Conservation (phyloP, 192 early-diverging fungal species). For the Coemansia sp. region DNA sequence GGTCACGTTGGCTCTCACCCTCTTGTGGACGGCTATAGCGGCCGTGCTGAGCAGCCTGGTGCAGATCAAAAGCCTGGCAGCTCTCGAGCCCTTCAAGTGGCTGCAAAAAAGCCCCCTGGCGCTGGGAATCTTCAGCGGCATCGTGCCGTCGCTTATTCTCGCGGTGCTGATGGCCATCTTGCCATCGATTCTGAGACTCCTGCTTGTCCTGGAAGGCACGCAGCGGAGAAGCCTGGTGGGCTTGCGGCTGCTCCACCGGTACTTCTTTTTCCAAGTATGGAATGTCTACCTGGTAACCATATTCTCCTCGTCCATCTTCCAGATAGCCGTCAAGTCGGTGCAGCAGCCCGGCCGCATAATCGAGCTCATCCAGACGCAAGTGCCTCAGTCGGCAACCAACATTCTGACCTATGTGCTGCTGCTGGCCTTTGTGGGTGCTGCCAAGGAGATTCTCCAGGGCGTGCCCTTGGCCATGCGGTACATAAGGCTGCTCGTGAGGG, state of each 20-base stretch:
- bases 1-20: slow-evolving; percentile 56
- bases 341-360: slow-evolving; percentile 38
- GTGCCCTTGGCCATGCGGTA: slow-evolving; percentile 63
- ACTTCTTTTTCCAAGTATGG: slow-evolving; percentile 77
- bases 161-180: slow-evolving; percentile 68
- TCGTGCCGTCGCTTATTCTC: slow-evolving; percentile 70
- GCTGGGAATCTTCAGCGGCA: slow-evolving; percentile 65
- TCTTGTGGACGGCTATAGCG: slow-evolving; percentile 76
- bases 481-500: slow-evolving; percentile 54
- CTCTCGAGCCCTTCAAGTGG: slow-evolving; percentile 55
- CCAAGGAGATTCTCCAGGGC: slow-evolving; percentile 67
- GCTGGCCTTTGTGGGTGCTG: slow-evolving; percentile 63
- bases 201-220: slow-evolving; percentile 62
- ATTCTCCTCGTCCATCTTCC: slow-evolving; percentile 62
- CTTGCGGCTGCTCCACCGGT: slow-evolving; percentile 63
- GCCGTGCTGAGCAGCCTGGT: slow-evolving; percentile 58
- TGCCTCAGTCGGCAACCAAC: slow-evolving; percentile 76
- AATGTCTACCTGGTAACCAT: slow-evolving; percentile 80
- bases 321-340: slow-evolving; percentile 25
- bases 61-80: slow-evolving; percentile 53
- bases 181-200: slow-evolving; percentile 62
- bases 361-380: slow-evolving; percentile 55
- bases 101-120: slow-evolving; percentile 12
- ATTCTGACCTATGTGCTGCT: slow-evolving; percentile 85
- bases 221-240: slow-evolving; percentile 59